Evolutionary conservation across 768 basidiomycete genomes (phyloP), one percentile per base, ranked within the genome.

Genomic region (Aureoboletus auriporus): DNA sequence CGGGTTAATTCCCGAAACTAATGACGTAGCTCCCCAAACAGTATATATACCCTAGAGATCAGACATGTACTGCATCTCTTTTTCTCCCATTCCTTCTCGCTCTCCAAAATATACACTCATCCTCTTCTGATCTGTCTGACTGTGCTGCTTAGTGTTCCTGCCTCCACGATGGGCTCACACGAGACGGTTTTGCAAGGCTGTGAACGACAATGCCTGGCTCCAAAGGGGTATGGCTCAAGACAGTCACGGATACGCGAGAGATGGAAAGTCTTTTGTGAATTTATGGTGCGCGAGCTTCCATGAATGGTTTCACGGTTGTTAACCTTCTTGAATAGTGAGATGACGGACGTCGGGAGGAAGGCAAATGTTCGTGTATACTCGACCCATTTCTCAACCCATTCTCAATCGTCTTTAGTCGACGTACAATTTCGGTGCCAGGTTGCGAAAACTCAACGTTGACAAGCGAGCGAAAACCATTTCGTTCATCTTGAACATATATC

Each of bases 381-480:
- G n/a, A n/a, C 36, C n/a, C 39, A 17, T 56, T n/a, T n/a, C n/a
- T n/a, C n/a, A n/a, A n/a, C n/a, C n/a, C n/a, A n/a, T 27, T 26
- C 44, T 51, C 46, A 41, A 42, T 4, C 20, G 29, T 28, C 39
- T 30, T 39, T 52, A 88, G 85, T 81, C 85, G 6, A 88, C 86
- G 1, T 81, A 75, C 54, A 71, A 76, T 44, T 83, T 79, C 55
- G 88, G 88, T 1, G 57, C 59, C 27, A 75, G 76, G 7, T 64
- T 89, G 39, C 71, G 87, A 37, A 71, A 71, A 38, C 70, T 89
- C 20, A 89, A 91, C 54, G 65, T 89, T 23, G 78, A 88, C 47
- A 80, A 69, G n/a, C n/a, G n/a, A n/a, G 72, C 31, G 9, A 5
- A 23, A 23, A 20, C 6, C 0, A 14, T 17, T n/a, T 40, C 20